phyloP scores from a whole-genome alignment of 2,329 filamentous ascomycete genomes.

The Podosphaera aphanis region DNA sequence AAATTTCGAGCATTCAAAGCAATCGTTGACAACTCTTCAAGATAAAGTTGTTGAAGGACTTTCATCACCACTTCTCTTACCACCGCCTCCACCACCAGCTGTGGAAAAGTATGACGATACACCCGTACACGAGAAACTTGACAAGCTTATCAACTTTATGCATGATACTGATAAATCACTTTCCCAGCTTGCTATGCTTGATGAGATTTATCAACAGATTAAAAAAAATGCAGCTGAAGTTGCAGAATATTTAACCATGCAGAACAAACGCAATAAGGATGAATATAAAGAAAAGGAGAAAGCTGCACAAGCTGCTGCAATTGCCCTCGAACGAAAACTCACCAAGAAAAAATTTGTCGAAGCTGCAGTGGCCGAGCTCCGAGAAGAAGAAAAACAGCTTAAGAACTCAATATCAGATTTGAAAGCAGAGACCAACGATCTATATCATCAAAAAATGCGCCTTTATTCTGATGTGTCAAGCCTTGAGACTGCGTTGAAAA shows the following conservation, averaged over 20 bases:
- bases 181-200: constrained; percentile 56
- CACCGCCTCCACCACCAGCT: neutral
- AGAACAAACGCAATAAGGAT: constrained; percentile 50
- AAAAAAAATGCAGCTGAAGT: constrained; percentile 66
- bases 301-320: constrained; percentile 54
- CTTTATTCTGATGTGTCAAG: constrained; percentile 71
- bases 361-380: constrained; percentile 24
- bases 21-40: constrained; percentile 30
- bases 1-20: constrained; percentile 73
- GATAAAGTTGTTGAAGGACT: constrained; percentile 32
- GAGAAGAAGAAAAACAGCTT: constrained; percentile 37
- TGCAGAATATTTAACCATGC: constrained; percentile 53
- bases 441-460: constrained; percentile 55
- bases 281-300: constrained; percentile 60
- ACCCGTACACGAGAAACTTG: constrained; percentile 31
- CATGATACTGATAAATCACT: constrained; percentile 45
- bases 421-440: constrained; percentile 42
- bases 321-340: constrained; percentile 57
- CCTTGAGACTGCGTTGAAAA: constrained; percentile 68
- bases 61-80: constrained; percentile 11
- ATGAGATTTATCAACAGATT: constrained; percentile 75
- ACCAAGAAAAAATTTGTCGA: constrained; percentile 41
- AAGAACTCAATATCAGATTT: constrained; percentile 27
- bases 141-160: constrained; percentile 37
- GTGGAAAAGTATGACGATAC: constrained; percentile 38